Percentiles rank a stretch among this genome's conserved stretches.
These are phyloP conservation scores for Pseudocercospora fuligena DNA, from an alignment of 2,329 filamentous ascomycete species.

Conservation along the genomic window DNA sequence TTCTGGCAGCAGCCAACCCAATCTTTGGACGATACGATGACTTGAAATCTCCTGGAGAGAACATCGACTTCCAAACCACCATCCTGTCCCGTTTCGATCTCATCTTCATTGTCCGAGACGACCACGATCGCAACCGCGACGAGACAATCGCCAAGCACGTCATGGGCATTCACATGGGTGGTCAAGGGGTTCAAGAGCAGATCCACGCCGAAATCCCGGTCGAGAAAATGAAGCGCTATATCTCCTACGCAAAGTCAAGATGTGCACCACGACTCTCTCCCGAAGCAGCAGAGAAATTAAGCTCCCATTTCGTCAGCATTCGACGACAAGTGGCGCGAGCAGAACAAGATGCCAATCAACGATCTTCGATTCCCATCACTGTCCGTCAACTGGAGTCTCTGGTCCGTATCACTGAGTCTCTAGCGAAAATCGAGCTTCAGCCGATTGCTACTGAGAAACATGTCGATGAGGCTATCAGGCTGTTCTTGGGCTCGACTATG, in stretches of 20 bases:
- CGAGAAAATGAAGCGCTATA: constrained; percentile 96
- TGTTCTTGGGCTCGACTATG: constrained; percentile 97
- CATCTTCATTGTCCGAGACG: constrained; percentile 98
- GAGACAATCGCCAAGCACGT: constrained; percentile 95
- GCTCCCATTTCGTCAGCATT: constrained; percentile 96
- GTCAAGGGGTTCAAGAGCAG: constrained; percentile 81
- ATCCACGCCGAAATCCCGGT: constrained; percentile 88
- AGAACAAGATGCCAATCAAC: constrained; percentile 85
- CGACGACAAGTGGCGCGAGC: constrained; percentile 89
- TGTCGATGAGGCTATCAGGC: constrained; percentile 94
- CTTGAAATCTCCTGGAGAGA: constrained; percentile 95
- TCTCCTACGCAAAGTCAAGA: constrained; percentile 95
- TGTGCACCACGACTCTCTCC: constrained; percentile 89
- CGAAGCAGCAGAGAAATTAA: constrained; percentile 93
- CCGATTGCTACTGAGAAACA: constrained; percentile 87
- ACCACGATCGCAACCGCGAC: constrained; percentile 86
- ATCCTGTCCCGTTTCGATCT: constrained; percentile 98
- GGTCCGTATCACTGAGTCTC: constrained; percentile 92
- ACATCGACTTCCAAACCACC: constrained; percentile 99
- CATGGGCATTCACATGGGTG: constrained; percentile 95
- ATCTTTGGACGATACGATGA: constrained; percentile 98
- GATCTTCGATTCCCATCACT: constrained; percentile 95
- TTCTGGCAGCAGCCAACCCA: constrained; percentile 93
- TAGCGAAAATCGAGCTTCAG: constrained; percentile 87
- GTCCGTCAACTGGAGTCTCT: constrained; percentile 97